Evolutionary conservation across 1,284 basidiomycete species (phyloP).

Genomic region (Melampsora americana): DNA sequence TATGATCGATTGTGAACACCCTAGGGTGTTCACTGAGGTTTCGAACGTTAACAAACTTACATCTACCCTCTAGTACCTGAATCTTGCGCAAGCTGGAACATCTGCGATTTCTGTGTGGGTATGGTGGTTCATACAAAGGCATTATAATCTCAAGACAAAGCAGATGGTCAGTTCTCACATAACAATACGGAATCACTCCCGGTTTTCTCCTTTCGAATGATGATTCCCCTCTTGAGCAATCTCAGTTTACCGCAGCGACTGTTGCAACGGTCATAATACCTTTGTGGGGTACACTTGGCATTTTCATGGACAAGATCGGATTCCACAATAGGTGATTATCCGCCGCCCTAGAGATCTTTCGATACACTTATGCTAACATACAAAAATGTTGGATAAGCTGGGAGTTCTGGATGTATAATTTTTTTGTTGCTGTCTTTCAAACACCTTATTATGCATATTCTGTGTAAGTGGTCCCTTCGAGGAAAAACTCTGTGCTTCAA

Average conservation of each 20-base stretch:
- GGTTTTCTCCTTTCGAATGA: not conserved
- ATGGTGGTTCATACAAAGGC: slow-evolving; percentile 43
- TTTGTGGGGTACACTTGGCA: slow-evolving; percentile 39
- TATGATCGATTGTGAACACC: not conserved
- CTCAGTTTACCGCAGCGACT: slow-evolving; percentile 29
- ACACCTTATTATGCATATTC: slow-evolving; percentile 43
- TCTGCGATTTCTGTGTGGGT: slow-evolving; percentile 33
- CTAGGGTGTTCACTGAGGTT: not conserved
- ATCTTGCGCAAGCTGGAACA: slow-evolving; percentile 34
- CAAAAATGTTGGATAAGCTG: slow-evolving; percentile 9
- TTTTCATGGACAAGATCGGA: slow-evolving; percentile 13
- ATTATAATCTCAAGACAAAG: slow-evolving; percentile 29
- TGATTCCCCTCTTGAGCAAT: not conserved
- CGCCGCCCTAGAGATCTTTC: not conserved
- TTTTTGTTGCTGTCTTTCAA: slow-evolving; percentile 41
- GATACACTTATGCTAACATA: not conserved
- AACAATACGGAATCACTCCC: not conserved
- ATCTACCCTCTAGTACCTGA: slow-evolving; percentile 23
- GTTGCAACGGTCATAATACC: slow-evolving; percentile 40
- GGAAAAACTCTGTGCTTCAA: not conserved
- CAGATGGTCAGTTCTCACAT: slow-evolving; percentile 21
- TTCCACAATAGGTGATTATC: slow-evolving; percentile 36
- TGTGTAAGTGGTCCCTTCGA: slow-evolving; percentile 5
- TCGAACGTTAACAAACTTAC: not conserved
- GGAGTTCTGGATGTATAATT: slow-evolving; percentile 44